Base-by-base conservation (phyloP, 352 stramenopile species). In the Globisporangium heterothallicum region DNA sequence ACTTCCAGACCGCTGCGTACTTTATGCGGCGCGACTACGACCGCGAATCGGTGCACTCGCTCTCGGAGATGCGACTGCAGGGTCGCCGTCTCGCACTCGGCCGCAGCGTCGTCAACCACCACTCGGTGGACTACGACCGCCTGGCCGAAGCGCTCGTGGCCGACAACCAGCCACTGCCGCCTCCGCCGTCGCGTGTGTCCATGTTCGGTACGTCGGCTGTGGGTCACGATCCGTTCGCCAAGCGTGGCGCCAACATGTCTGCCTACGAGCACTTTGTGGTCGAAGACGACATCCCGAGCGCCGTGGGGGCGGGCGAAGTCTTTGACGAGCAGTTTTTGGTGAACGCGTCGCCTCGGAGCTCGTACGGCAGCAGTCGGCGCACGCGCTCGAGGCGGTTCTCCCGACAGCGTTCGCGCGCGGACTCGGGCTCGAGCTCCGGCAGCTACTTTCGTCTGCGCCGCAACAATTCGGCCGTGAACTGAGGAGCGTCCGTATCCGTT, bases 191-290 rank as follows among this genome's bases (percentile, higher is more conserved):
- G 45, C 76, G 76, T 56, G 76, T 87, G 56, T 78, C 70, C 16
- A 84, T 87, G 73, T 85, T 84, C 38, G 76, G 76, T 53, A 79
- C 70, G 13, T 79, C 70, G 10, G 66, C 63, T 4, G 70, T 66
- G 12, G 64, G 63, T 0, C 70, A 75, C 48, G 75, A 87, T 41
- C 73, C 72, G 50, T 87, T 87, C 56, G 45, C 63, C 2, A 59
- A 59, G 18, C 72, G 70, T 25, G 61, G 52, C 10, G 47, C 58
- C 19, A 51, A 54, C 5, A 70, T 72, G 54, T 84, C 75, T 10
- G 72, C 66, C 8, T 86, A 86, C 53, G 72, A 86, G 49, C 67
- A 84, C 66, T 86, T 79, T 52, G 75, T 76, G 25, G 60, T 86
- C 18, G 65, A 77, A 6, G 68, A 79, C 49, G 54, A 60, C 32